phyloP scores from a whole-genome alignment of 768 basidiomycete genomes.

The Auricularia sp. region DNA sequence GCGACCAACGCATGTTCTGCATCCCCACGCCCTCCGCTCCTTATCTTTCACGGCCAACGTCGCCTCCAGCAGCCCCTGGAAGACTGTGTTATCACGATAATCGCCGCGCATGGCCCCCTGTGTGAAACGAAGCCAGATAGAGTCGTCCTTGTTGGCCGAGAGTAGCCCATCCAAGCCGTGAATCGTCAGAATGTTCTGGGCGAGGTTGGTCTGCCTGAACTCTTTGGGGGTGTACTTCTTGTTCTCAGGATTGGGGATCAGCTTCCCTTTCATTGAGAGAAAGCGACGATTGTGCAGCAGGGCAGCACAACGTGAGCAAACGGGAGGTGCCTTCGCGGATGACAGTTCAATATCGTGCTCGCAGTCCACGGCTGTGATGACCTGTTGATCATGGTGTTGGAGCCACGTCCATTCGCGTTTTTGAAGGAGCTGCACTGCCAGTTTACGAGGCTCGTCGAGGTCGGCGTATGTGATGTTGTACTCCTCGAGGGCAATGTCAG shows the following conservation, averaged over 20 bases:
- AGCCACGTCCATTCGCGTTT: background rate
- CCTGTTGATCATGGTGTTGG: background rate
- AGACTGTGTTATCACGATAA: constrained; percentile 16
- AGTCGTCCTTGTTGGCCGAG: background rate
- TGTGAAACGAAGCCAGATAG: constrained; percentile 1
- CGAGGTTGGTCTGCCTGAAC: constrained; percentile 8
- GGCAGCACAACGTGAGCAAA: background rate
- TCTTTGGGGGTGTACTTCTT: constrained; percentile 9
- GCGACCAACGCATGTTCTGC: constrained; percentile 26
- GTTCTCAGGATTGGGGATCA: constrained; percentile 8
- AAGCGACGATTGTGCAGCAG: background rate
- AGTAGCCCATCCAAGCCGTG: background rate
- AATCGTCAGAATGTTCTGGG: background rate
- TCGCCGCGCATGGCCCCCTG: constrained; percentile 17
- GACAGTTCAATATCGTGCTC: background rate
- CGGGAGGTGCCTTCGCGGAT: background rate
- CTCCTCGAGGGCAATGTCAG: background rate
- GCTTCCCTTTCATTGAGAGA: background rate
- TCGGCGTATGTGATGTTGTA: background rate
- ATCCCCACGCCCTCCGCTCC: constrained; percentile 18
- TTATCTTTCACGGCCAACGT: constrained; percentile 17
- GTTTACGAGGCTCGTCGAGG: background rate
- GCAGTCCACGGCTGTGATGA: background rate
- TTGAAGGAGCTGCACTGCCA: background rate
- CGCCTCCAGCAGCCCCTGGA: constrained; percentile 22